Evolutionary conservation across 805 yeast genomes (phyloP).

Genomic region (Blastobotrys muscicola): DNA sequence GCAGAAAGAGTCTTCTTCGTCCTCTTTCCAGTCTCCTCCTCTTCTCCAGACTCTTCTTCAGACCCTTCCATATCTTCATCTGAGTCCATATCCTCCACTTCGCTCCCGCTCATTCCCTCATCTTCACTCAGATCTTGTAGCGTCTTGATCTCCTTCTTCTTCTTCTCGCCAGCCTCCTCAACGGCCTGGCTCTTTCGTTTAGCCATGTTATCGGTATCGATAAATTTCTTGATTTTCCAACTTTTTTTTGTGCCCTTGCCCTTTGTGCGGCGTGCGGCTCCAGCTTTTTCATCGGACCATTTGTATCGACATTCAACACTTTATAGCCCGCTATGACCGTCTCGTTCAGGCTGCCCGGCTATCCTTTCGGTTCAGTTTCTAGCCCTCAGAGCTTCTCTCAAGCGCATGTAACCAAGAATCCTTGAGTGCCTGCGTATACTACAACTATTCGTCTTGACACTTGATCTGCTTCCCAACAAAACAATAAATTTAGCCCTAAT

Average conservation of each 20-base stretch:
- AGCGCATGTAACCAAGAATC: too few species aligned
- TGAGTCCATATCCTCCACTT: conserved; percentile 5
- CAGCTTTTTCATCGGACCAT: conserved; percentile 2
- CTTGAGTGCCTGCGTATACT: too few species aligned
- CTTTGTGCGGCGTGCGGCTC: conserved; percentile 1
- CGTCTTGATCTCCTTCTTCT: neutral
- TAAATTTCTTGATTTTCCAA: neutral
- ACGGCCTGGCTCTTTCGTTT: conserved; percentile 2
- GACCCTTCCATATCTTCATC: conserved; percentile 4
- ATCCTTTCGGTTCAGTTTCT: too few species aligned
- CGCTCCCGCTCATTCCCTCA: neutral
- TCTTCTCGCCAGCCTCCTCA: conserved; percentile 1
- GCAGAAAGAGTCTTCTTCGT: conserved; percentile 31
- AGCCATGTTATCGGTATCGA: conserved; percentile 1
- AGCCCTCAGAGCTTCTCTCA: too few species aligned
- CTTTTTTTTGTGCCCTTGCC: conserved; percentile 1
- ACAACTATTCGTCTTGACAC: too few species aligned
- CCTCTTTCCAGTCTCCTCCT: conserved; percentile 12
- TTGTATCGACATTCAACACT: too few species aligned
- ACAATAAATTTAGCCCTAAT: too few species aligned
- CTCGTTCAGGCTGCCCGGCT: too few species aligned
- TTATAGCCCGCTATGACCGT: too few species aligned
- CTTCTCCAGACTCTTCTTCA: conserved; percentile 12
- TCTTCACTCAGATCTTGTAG: neutral
- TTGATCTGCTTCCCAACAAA: too few species aligned